phyloP scores from a whole-genome alignment of 768 basidiomycete species.

The Collybia mongolica region DNA sequence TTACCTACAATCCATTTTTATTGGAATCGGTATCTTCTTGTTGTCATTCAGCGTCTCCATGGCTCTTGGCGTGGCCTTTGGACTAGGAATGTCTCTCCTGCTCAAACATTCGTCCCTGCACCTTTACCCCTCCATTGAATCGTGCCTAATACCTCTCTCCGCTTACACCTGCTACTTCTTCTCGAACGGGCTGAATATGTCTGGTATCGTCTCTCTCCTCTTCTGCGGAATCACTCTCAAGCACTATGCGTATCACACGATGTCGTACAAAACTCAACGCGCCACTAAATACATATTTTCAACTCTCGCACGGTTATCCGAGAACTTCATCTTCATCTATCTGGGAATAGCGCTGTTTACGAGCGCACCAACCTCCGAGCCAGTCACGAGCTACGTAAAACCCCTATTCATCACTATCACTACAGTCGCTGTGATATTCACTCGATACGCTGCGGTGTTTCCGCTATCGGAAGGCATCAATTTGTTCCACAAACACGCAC shows the following conservation, averaged over 20 bases:
- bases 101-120: constrained; percentile 92
- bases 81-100: constrained; percentile 86
- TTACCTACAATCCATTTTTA: constrained; percentile 84
- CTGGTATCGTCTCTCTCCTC: constrained; percentile 94
- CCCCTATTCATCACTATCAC: constrained; percentile 94
- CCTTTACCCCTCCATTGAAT: constrained; percentile 90
- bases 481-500: constrained; percentile 78
- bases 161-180: constrained; percentile 99
- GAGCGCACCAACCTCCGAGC: constrained; percentile 71
- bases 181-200: constrained; percentile 93
- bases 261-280: constrained; percentile 92
- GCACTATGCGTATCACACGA: constrained; percentile 99
- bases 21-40: constrained; percentile 97
- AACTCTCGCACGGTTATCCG: constrained; percentile 89
- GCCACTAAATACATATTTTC: constrained; percentile 96
- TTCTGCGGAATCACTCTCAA: constrained; percentile 99
- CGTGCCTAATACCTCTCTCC: constrained; percentile 91
- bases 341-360: constrained; percentile 98
- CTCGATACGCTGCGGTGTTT: constrained; percentile 94
- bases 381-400: constrained; percentile 85
- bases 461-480: constrained; percentile 95
- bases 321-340: constrained; percentile 99
- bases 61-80: constrained; percentile 90
- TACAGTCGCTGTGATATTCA: constrained; percentile 89
- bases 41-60: constrained; percentile 94